Evolutionary conservation across 169 alveolate species (phyloP).

Genomic region (Besnoitia besnoiti): DNA sequence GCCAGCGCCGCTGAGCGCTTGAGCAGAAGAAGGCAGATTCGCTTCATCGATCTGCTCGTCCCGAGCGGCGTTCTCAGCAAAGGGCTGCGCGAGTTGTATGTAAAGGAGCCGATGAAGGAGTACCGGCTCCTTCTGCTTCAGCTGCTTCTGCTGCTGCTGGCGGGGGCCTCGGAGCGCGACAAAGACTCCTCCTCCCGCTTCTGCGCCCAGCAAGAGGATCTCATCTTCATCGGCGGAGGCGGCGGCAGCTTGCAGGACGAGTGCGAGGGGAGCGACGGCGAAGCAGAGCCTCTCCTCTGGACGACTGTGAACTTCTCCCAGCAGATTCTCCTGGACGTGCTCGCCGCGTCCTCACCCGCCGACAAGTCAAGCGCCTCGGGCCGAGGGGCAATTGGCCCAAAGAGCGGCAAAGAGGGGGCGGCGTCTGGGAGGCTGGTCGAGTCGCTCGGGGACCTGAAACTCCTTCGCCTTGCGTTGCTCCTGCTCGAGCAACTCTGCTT

Average conservation of each 20-base stretch:
- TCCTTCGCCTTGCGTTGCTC: conserved; percentile 58
- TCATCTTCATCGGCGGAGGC: conserved; percentile 9
- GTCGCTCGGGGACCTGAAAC: conserved; percentile 55
- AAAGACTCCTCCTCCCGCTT: too few species aligned
- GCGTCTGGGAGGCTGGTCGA: background rate
- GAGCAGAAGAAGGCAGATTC: background rate
- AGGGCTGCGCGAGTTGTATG: background rate
- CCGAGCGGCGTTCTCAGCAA: conserved; percentile 5
- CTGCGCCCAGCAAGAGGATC: background rate
- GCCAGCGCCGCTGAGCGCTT: background rate
- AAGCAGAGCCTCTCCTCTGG: conserved; percentile 20
- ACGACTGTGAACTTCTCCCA: background rate
- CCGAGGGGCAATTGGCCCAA: background rate
- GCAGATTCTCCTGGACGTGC: background rate
- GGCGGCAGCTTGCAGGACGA: background rate
- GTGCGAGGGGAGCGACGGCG: background rate
- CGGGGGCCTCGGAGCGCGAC: background rate
- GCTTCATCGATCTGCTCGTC: background rate
- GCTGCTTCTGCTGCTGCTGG: conserved; percentile 11
- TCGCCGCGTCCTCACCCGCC: background rate
- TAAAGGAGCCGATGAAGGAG: conserved; percentile 38
- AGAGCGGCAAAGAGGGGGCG: background rate
- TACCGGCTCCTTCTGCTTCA: conserved; percentile 8
- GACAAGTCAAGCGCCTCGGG: background rate
- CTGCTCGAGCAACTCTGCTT: conserved; percentile 38